Evolutionary conservation across 176 grass and related monocot genomes (phyloP).

Genomic region (Guadua angustifolia): DNA sequence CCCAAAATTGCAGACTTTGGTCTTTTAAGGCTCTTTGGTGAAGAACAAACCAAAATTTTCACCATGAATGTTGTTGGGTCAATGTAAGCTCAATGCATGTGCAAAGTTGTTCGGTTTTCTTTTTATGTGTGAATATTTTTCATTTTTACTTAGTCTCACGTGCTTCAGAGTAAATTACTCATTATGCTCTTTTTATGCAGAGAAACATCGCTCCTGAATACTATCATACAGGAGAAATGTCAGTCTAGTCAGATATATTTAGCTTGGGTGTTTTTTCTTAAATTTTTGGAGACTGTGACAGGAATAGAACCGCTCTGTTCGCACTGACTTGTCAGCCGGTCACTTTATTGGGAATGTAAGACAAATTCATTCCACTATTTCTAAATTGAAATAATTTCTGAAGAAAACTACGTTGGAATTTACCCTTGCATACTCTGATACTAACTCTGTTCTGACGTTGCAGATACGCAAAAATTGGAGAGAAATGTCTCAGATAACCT

Average conservation of each 20-base stretch:
- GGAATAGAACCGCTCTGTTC: not conserved
- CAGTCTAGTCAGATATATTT: not conserved
- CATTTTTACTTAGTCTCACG: not conserved
- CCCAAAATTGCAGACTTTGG: constrained; percentile 22
- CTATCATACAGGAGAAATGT: constrained; percentile 8
- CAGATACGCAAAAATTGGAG: not conserved
- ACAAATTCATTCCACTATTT: not conserved
- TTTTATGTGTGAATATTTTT: not conserved
- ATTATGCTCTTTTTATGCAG: not conserved
- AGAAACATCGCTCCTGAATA: not conserved
- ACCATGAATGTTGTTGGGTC: not conserved
- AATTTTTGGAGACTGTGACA: no score
- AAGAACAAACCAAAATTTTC: constrained; percentile 9
- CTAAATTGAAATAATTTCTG: not conserved
- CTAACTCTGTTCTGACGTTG: not conserved
- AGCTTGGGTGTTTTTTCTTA: not conserved
- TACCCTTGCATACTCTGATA: not conserved
- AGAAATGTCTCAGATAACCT: not conserved
- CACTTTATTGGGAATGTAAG: not conserved
- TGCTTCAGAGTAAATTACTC: not conserved
- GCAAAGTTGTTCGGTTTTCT: not conserved
- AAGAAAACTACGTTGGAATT: not conserved
- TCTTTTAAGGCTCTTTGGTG: no score
- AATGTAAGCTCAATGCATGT: constrained; percentile 13
- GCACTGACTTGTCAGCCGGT: not conserved